Evolutionary conservation across 306 rosid genomes (phyloP).

Genomic region (Potentilla sterilis): DNA sequence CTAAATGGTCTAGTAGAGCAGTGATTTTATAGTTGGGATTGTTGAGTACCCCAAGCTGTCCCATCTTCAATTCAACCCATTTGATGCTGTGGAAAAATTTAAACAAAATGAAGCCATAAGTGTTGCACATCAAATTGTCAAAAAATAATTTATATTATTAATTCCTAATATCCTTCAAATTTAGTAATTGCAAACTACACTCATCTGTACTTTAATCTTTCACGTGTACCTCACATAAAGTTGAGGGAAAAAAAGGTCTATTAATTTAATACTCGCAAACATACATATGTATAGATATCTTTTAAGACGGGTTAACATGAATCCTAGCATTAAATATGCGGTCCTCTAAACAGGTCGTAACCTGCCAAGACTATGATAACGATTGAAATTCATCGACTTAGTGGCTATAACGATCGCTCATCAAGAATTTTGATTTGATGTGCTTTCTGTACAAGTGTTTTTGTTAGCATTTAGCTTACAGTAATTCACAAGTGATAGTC

Average conservation of each 20-base stretch:
- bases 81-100: slow-evolving; percentile 62
- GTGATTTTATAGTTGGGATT: slow-evolving; percentile 95
- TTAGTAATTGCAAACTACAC: not conserved
- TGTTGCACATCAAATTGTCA: not conserved
- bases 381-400: not conserved
- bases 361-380: not conserved
- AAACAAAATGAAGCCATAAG: slow-evolving; percentile 3
- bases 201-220: not conserved
- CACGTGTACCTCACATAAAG: not conserved
- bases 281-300: not conserved
- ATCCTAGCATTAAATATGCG: not conserved
- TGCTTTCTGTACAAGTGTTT: not conserved
- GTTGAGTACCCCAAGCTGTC: slow-evolving; percentile 83
- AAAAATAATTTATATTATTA: not conserved
- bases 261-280: not conserved
- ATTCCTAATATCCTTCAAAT: not conserved
- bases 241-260: not conserved
- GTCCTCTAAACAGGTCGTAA: not conserved
- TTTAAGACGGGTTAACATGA: not conserved
- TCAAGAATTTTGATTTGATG: not conserved
- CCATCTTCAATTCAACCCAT: slow-evolving; percentile 93
- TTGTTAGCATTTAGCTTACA: not conserved
- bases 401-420: not conserved
- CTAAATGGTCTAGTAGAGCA: slow-evolving; percentile 84
- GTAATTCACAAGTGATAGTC: not conserved